These are phyloP conservation scores for Vigna hirtella DNA, from an alignment of 306 rosid genomes.

Conservation along the genomic window DNA sequence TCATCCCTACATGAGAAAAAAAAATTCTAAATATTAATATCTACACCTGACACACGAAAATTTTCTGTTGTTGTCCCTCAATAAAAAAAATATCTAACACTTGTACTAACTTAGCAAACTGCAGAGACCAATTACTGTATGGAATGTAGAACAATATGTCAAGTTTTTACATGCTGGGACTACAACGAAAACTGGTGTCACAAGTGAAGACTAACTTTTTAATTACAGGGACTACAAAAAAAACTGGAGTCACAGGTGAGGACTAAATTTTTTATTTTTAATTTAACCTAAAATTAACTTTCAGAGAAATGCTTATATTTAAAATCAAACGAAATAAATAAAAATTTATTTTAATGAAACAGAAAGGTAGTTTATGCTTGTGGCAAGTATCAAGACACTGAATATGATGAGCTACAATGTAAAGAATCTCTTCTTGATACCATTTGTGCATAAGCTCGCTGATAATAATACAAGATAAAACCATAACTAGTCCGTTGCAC, in stretches of 20 bases:
- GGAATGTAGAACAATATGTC: not conserved
- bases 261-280: not conserved
- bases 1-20: not conserved
- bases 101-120: not conserved
- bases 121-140: not conserved
- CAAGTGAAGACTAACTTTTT: not conserved
- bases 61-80: not conserved
- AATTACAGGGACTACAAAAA: not conserved
- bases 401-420: constrained; percentile 1
- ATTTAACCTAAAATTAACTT: not conserved
- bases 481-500: not conserved
- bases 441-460: not conserved
- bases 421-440: not conserved
- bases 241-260: not conserved
- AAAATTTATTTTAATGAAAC: constrained; percentile 1
- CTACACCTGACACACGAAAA: not conserved
- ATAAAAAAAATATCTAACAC: not conserved
- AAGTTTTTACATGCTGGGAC: not conserved
- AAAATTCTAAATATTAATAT: not conserved
- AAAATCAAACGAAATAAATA: constrained; percentile 5
- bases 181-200: not conserved
- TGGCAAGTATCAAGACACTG: not conserved
- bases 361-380: not conserved
- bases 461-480: constrained; percentile 14
- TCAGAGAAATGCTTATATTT: not conserved